Evolutionary conservation across 2,329 filamentous ascomycete genomes (phyloP).

Genomic region (Xylaria polymorpha): DNA sequence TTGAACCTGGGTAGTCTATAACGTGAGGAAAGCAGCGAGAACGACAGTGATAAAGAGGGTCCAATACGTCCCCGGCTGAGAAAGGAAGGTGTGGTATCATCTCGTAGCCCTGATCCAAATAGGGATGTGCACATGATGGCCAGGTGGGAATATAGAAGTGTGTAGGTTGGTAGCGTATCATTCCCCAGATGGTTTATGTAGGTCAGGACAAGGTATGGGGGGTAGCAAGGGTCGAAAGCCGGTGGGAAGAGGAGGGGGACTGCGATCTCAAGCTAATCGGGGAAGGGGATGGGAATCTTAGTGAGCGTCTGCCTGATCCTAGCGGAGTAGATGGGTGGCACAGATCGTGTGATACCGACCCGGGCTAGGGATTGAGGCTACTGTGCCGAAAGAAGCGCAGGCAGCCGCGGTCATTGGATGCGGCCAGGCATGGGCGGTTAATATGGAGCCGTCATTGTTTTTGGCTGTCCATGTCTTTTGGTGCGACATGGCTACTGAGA

Average conservation of each 20-base stretch:
- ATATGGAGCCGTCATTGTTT: conserved; percentile 6
- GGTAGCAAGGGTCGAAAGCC: background rate
- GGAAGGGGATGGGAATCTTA: background rate
- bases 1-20: conserved; percentile 10
- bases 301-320: conserved; percentile 19
- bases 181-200: background rate
- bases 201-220: background rate
- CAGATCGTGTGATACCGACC: conserved; percentile 28
- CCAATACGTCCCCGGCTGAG: background rate
- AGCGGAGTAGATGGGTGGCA: conserved; percentile 10
- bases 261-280: conserved; percentile 9
- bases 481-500: background rate
- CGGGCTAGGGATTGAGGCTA: background rate
- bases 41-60: background rate
- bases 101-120: too few species aligned
- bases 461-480: background rate
- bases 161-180: background rate
- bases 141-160: background rate
- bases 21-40: conserved; percentile 7
- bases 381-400: conserved; percentile 14
- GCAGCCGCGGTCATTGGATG: conserved; percentile 15
- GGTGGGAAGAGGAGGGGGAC: background rate
- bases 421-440: background rate
- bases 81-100: conserved; percentile 7
- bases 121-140: background rate